Conservation (phyloP, 2,329 filamentous ascomycete species). For the Colletotrichum destructivum region DNA sequence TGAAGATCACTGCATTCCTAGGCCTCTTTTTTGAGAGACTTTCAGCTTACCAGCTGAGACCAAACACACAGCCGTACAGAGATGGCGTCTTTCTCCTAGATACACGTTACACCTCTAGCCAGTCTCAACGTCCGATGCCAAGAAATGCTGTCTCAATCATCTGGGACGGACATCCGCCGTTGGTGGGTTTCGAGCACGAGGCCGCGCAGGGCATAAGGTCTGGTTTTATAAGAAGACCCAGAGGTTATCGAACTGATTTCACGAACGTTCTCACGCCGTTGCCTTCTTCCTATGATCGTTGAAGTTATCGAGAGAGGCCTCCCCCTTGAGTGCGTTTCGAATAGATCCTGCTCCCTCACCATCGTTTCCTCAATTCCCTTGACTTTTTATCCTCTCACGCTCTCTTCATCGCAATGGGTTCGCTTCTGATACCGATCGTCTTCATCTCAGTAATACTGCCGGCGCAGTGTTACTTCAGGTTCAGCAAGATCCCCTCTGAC, state of each 20-base stretch:
- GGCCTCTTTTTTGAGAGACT: not conserved
- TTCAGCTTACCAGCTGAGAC: not conserved
- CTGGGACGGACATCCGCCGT: constrained; percentile 17
- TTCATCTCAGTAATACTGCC: constrained; percentile 18
- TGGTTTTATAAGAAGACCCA: not conserved
- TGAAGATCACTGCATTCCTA: constrained; percentile 16
- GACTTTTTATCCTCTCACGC: not conserved
- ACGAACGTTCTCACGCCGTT: no score
- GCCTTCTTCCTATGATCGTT: not conserved
- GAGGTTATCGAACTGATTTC: not conserved
- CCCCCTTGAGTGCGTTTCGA: not conserved
- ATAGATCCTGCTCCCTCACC: not conserved
- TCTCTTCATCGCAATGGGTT: not conserved
- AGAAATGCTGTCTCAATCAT: constrained; percentile 5
- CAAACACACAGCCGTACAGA: not conserved
- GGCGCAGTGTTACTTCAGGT: constrained; percentile 10
- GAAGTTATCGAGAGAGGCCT: not conserved
- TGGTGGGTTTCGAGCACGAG: not conserved
- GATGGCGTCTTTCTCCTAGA: not conserved
- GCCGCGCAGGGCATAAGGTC: not conserved
- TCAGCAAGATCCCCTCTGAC: constrained; percentile 39
- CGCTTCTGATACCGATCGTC: constrained; percentile 3
- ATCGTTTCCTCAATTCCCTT: not conserved
- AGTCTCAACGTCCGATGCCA: constrained; percentile 4
- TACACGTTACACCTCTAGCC: not conserved